Percentiles rank a stretch among this genome's conserved stretches.
Conservation (phyloP, 176 grass and related monocot genomes). For the Aegilops bicornis region DNA sequence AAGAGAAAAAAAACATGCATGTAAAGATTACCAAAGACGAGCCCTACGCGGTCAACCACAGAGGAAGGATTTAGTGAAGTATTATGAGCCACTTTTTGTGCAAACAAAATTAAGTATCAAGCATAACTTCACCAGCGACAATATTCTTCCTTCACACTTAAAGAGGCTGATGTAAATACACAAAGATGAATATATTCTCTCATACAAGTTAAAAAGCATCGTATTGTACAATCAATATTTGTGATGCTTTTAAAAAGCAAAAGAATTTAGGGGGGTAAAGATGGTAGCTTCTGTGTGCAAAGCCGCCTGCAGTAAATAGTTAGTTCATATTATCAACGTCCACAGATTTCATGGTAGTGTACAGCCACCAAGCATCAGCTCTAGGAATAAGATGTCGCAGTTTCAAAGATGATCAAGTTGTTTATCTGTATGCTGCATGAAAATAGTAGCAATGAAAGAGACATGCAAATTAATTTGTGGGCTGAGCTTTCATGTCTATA, state of each 20-base stretch:
- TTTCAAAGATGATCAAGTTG: not conserved
- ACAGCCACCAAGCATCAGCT: not conserved
- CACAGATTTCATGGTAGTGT: not conserved
- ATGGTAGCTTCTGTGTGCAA: not conserved
- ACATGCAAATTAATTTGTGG: not conserved
- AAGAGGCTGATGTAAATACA: not conserved
- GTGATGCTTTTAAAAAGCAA: not conserved
- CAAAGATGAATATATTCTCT: not conserved
- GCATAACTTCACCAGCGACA: not conserved
- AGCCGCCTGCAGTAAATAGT: not conserved
- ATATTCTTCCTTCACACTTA: not conserved
- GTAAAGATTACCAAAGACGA: no score
- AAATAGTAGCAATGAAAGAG: not conserved
- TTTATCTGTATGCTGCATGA: not conserved
- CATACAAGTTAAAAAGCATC: not conserved
- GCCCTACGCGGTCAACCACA: not conserved
- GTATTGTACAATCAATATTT: not conserved
- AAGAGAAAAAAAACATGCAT: no score
- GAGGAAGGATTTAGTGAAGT: not conserved
- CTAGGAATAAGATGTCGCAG: not conserved
- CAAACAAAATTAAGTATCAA: not conserved
- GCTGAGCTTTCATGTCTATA: not conserved
- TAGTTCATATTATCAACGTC: not conserved
- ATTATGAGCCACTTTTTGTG: not conserved
- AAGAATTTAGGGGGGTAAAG: not conserved